A percentile compares a stretch with the other conserved stretches of the same genome.
phyloP scores from a whole-genome alignment of 345 rosid species.

The Aquilaria sinensis region DNA sequence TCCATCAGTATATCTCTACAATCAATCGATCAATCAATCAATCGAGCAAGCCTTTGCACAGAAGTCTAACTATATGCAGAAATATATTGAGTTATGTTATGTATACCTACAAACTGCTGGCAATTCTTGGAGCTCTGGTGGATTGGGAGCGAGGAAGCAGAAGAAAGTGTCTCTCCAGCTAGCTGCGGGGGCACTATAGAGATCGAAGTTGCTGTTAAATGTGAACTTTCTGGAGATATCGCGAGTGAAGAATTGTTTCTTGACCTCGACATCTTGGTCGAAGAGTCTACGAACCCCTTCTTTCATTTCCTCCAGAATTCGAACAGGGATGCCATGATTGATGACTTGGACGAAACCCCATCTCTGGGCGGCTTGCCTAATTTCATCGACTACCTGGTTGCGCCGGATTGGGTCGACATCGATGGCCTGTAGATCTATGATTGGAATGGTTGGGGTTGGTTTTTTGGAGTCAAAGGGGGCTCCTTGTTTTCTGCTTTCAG shows the following conservation, averaged over 20 bases:
- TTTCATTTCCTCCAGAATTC: conserved; percentile 24
- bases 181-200: conserved; percentile 20
- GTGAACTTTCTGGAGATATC: conserved; percentile 17
- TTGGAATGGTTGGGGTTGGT: conserved; percentile 21
- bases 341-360: conserved; percentile 51
- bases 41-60: background rate
- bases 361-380: conserved; percentile 28
- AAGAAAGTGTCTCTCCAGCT: conserved; percentile 45
- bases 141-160: conserved; percentile 30
- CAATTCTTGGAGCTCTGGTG: conserved; percentile 35
- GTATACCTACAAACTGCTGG: conserved; percentile 40
- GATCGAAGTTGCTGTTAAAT: conserved; percentile 35
- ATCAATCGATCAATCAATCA: background rate
- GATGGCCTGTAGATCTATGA: conserved; percentile 29
- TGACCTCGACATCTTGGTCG: conserved; percentile 29
- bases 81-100: background rate
- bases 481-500: background rate
- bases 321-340: conserved; percentile 38
- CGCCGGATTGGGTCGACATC: conserved; percentile 5
- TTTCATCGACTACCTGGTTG: conserved; percentile 14
- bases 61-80: too few relatives aligned
- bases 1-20: conserved; percentile 29
- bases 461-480: background rate
- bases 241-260: conserved; percentile 25
- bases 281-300: conserved; percentile 31